Evolutionary conservation across 2,329 filamentous ascomycete genomes (phyloP), one percentile per base, ranked within the genome.

Genomic region (Diaporthe vexans): DNA sequence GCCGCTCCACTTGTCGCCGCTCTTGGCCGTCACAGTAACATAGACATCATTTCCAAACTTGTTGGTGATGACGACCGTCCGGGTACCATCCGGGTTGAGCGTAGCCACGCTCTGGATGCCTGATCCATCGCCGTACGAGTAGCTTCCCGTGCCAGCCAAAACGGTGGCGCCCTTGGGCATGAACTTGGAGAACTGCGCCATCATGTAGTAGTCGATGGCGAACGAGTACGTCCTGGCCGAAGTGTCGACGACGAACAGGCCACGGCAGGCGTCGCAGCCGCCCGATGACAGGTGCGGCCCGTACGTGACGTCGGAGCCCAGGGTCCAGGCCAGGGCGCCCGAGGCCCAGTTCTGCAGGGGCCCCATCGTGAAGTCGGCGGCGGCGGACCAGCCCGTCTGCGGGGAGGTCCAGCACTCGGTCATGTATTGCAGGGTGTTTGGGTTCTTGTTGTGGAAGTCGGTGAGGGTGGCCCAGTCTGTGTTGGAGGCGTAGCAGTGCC

Each of bases 201-300:
- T 81, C 83, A 88, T 87, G 78, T 89, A 89, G 80, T 88, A 89
- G 75, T 88, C 86, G 9, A 86, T 82, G 35, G 84, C 85, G 75
- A 85, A 84, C 5, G 80, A 81, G 79, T 89, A 89, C 3, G 82
- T 84, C 29, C 81, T 82, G 15, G 82, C 78, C 10, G 79, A 78
- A 11, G 81, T 86, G 81, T 92, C 88, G 74, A 92, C 83, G 5
- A 88, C 88, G 59, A 91, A 88, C 8, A 92, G 84, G 13, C 90
- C 90, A 1, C 82, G 83, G 79, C 86, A 88, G 13, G 79, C 81
- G 29, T 75, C 76, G 78, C 86, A 88, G 7, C 82, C 83, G 43
- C 82, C 82, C 51, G 83, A 83, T 13, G 81, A 78, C 33, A 86
- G 80, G 70, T 85, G 82, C 0, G 86, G 86, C 2, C 85, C 86